Evolutionary conservation across 768 basidiomycete genomes (phyloP), one percentile per base, ranked within the genome.

Genomic region (Rhizopogon roseolus): DNA sequence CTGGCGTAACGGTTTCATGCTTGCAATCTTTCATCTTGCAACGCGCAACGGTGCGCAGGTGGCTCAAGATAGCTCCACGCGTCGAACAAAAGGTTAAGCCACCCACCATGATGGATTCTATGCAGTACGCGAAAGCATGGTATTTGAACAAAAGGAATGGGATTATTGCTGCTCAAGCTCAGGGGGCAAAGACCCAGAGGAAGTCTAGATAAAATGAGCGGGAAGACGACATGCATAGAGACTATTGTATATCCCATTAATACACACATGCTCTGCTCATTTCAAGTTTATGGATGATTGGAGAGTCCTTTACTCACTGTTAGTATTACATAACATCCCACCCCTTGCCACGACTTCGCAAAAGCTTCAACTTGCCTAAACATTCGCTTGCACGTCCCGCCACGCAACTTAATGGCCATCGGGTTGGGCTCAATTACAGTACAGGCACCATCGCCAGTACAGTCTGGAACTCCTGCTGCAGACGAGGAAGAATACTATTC

Each of bases 401-500:
- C 22, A 5, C 19, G 32, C 9, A 36, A 48, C 19, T 2, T 53
- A 52, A 76, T 80, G 76, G 60, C 72, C 37, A 59, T 77, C 58
- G 66, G 66, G 41, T 57, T 75, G 11, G 66, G 65, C 42, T 68
- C 78, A 44, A 46, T 75, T 25, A 62, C 71, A 22, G 57, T 68
- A 4, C 62, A 69, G 48, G 69, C 60, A 25, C 32, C 50, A 10
- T 54, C 64, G 7, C 22, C 58, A 2, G 14, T 65, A 5, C 60
- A 73, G 10, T 64, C 80, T 0, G 62, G 64, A 0, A 54, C 61
- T 2, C 74, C 81, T 22, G 64, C 77, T 34, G 69, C 78, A 10
- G 87, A 92, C 65, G 89, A 90, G 46, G 91, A 93, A 68, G 92
- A 94, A 66, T 90, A 85, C 67, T 93, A 93, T 70, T 92, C 90